These are phyloP conservation scores for Begonia peltatifolia DNA, from an alignment of 306 rosid species.

Conservation along the genomic window DNA sequence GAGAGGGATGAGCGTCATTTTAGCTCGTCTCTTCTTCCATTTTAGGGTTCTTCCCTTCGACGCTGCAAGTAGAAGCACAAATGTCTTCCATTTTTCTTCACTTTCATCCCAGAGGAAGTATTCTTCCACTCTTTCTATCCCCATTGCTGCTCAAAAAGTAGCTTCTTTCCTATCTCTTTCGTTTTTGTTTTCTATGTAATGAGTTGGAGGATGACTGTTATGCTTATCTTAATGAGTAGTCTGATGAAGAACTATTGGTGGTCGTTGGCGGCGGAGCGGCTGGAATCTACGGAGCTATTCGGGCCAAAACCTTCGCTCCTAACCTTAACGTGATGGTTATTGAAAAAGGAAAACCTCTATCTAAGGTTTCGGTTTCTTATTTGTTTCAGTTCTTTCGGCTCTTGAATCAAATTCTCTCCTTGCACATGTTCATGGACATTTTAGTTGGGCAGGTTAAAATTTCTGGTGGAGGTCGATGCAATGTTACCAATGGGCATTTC, in stretches of 20 bases:
- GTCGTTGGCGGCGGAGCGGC: constrained; percentile 97
- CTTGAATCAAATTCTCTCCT: background rate
- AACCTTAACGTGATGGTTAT: constrained; percentile 47
- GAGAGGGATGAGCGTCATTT: constrained; percentile 15
- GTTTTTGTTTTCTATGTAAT: background rate
- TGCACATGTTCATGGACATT: background rate
- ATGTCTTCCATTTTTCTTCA: constrained; percentile 6
- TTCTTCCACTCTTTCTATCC: constrained; percentile 16
- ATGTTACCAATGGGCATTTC: constrained; percentile 84
- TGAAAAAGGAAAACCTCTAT: constrained; percentile 68
- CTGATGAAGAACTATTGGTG: constrained; percentile 47
- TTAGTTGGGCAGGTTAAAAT: constrained; percentile 49
- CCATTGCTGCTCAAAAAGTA: constrained; percentile 34
- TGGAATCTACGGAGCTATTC: constrained; percentile 84
- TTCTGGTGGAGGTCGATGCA: constrained; percentile 95
- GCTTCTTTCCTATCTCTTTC: background rate
- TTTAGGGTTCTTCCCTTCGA: constrained; percentile 13
- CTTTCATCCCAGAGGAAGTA: constrained; percentile 10
- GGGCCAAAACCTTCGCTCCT: constrained; percentile 74
- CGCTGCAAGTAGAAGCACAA: constrained; percentile 3
- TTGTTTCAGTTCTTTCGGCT: background rate
- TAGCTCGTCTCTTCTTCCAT: constrained; percentile 20
- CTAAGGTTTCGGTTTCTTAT: constrained; percentile 44
- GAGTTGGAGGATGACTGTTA: background rate
- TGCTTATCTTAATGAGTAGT: constrained; percentile 12